Evolutionary conservation across 1,139 yeast genomes (phyloP).

Genomic region (Petasospora fabianii): DNA sequence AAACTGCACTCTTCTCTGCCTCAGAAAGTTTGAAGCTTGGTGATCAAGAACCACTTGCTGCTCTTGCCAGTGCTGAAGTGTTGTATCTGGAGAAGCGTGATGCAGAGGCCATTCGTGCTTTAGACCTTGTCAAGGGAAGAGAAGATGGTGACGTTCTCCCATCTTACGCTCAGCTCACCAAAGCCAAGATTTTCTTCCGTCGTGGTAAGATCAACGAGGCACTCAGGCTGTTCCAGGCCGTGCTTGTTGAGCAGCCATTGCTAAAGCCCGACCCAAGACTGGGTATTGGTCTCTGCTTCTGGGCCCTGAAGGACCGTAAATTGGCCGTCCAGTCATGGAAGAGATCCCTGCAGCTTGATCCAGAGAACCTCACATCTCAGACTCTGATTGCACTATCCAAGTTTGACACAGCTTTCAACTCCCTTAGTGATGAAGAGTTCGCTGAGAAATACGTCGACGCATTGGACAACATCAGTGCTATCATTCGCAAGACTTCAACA

Average conservation of each 20-base stretch:
- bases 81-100: conserved; percentile 46
- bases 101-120: conserved; percentile 64
- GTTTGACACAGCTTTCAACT: conserved; percentile 62
- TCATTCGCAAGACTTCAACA: conserved; percentile 28
- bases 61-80: conserved; percentile 55
- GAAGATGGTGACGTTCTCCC: background rate
- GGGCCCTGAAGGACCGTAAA: conserved; percentile 76
- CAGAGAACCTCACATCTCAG: conserved; percentile 55
- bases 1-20: conserved; percentile 30
- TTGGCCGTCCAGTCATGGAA: conserved; percentile 84
- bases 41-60: conserved; percentile 18
- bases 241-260: conserved; percentile 70
- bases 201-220: conserved; percentile 74
- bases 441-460: conserved; percentile 46
- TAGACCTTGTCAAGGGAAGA: conserved; percentile 41
- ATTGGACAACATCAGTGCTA: conserved; percentile 29
- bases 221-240: conserved; percentile 78
- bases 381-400: conserved; percentile 64
- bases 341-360: conserved; percentile 67
- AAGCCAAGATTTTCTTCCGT: conserved; percentile 75
- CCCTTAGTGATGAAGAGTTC: conserved; percentile 60
- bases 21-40: conserved; percentile 35
- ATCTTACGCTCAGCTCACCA: conserved; percentile 75
- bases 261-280: conserved; percentile 89
- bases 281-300: conserved; percentile 92